A percentile compares a stretch with the other conserved stretches of the same genome.
Evolutionary conservation across 305 asterid species (phyloP).

Genomic region (Fraxinus sp.): DNA sequence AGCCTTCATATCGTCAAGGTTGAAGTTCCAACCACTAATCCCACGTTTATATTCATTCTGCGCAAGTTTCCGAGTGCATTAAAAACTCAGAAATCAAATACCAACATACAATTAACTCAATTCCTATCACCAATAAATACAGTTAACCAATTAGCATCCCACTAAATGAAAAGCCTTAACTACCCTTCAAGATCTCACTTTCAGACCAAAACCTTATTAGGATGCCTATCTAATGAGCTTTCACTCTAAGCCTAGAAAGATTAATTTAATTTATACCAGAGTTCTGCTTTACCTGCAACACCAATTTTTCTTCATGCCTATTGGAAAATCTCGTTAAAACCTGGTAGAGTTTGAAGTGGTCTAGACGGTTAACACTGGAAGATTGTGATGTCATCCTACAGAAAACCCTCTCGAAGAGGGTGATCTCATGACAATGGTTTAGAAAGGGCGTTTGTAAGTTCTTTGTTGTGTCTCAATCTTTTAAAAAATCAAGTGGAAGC

Average conservation of each 20-base stretch:
- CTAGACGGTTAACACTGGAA: slow-evolving; percentile 1
- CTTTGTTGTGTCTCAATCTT: not conserved
- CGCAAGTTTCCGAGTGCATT: slow-evolving; percentile 19
- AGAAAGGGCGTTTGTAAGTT: not conserved
- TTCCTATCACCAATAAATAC: not conserved
- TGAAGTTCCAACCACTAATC: slow-evolving; percentile 94
- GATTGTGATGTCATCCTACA: not conserved
- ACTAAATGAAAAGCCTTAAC: slow-evolving; percentile 1
- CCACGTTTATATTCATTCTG: slow-evolving; percentile 98
- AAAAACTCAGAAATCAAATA: slow-evolving; percentile 19
- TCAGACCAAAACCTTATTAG: not conserved
- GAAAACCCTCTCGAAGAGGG: not conserved
- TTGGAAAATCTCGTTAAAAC: slow-evolving; percentile 1
- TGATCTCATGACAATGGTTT: not conserved
- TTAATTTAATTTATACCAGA: slow-evolving; percentile 12
- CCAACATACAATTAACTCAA: not conserved
- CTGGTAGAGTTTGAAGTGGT: not conserved
- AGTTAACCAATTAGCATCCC: not conserved
- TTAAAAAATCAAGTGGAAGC: not conserved
- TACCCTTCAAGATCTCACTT: slow-evolving; percentile 11
- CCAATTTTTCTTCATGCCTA: slow-evolving; percentile 6
- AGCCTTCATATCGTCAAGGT: slow-evolving; percentile 65
- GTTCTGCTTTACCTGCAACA: slow-evolving; percentile 3
- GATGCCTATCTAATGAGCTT: not conserved
- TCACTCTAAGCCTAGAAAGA: not conserved